Evolutionary conservation across 192 early-diverging fungal species (phyloP).

Genomic region (Martensiomyces pterosporus): DNA sequence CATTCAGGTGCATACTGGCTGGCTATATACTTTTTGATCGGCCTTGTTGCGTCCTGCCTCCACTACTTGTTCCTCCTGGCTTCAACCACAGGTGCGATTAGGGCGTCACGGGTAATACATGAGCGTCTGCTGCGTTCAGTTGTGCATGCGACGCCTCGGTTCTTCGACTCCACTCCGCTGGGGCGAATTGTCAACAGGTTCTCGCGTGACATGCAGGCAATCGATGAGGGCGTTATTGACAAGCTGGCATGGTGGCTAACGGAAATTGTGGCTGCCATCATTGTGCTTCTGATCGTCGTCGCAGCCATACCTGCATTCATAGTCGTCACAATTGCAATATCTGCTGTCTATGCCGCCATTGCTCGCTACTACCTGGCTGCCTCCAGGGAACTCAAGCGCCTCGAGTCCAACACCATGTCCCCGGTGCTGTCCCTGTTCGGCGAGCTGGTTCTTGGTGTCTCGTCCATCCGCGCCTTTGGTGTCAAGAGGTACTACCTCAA

Average conservation of each 20-base stretch:
- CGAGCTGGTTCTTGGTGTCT: slow-evolving; percentile 70
- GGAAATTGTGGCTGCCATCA: slow-evolving; percentile 51
- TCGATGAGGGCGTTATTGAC: slow-evolving; percentile 63
- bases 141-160: slow-evolving; percentile 66
- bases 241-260: slow-evolving; percentile 51
- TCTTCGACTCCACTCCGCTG: slow-evolving; percentile 77
- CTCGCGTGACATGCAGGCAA: slow-evolving; percentile 69
- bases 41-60: slow-evolving; percentile 30
- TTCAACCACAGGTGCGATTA: slow-evolving; percentile 49
- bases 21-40: slow-evolving; percentile 56
- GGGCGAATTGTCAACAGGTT: slow-evolving; percentile 80
- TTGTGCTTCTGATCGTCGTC: slow-evolving; percentile 57
- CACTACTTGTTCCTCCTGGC: slow-evolving; percentile 35
- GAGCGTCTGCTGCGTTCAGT: slow-evolving; percentile 51
- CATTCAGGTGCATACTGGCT: slow-evolving; percentile 48
- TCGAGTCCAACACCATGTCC: slow-evolving; percentile 70
- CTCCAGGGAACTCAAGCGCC: slow-evolving; percentile 83
- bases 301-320: slow-evolving; percentile 68
- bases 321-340: slow-evolving; percentile 58
- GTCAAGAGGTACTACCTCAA: slow-evolving; percentile 62
- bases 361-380: slow-evolving; percentile 65
- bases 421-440: slow-evolving; percentile 77
- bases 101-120: slow-evolving; percentile 55
- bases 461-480: slow-evolving; percentile 80
- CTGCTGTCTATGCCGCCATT: slow-evolving; percentile 57